These are phyloP conservation scores for Penicillium sp. DNA, from an alignment of 2,329 filamentous ascomycete species.

Conservation along the genomic window DNA sequence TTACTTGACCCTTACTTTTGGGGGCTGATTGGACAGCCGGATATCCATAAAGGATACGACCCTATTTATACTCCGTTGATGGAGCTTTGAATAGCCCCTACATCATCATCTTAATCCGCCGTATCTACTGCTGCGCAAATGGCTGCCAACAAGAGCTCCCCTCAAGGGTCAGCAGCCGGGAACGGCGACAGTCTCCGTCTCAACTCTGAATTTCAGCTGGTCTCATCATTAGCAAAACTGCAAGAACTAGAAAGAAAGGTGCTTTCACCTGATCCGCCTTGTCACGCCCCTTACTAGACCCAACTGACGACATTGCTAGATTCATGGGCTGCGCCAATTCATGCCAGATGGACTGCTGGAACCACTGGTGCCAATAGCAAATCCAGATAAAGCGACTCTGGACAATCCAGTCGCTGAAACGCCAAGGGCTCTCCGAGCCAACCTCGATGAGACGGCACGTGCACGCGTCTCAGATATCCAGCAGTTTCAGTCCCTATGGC, in stretches of 20 bases:
- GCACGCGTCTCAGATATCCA: constrained; percentile 40
- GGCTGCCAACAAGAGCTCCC: constrained; percentile 3
- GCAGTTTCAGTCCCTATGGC: constrained; percentile 44
- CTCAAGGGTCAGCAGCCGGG: neutral
- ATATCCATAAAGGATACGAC: neutral
- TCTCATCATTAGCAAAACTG: constrained; percentile 43
- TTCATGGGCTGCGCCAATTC: constrained; percentile 45
- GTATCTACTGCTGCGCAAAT: neutral
- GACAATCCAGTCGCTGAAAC: constrained; percentile 31
- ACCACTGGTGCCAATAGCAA: constrained; percentile 41
- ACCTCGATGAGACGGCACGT: constrained; percentile 38
- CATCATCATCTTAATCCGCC: neutral
- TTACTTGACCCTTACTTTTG: neutral
- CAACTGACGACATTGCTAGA: constrained; percentile 30
- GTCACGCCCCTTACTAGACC: neutral
- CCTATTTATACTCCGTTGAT: neutral
- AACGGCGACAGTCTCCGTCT: constrained; percentile 1
- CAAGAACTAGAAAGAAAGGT: constrained; percentile 42
- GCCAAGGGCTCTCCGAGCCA: constrained; percentile 37
- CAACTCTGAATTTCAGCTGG: constrained; percentile 40
- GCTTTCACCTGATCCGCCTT: neutral
- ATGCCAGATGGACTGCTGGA: constrained; percentile 45
- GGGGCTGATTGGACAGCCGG: neutral
- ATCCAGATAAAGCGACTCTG: constrained; percentile 27
- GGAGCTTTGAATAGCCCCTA: neutral